Conservation (phyloP, 208 protist species). For the Leishmania amazonensis region DNA sequence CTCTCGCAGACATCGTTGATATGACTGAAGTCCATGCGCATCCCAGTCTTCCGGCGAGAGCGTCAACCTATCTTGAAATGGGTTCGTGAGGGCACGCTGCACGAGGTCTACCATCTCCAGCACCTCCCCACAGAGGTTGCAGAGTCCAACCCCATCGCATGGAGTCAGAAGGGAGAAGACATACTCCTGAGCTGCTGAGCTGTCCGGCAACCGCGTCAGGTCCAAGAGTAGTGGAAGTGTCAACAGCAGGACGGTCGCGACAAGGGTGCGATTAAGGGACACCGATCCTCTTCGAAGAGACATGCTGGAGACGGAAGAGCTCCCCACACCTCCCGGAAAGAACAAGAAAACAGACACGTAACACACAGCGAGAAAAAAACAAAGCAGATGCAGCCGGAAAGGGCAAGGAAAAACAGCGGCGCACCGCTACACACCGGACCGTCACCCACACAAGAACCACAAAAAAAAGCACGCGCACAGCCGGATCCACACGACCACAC, state of each 20-base stretch:
- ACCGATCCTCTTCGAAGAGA: neutral
- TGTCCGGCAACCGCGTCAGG: constrained; percentile 18
- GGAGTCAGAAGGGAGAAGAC: constrained; percentile 22
- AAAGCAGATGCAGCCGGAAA: neutral
- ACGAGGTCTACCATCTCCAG: constrained; percentile 37
- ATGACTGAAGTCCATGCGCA: constrained; percentile 6
- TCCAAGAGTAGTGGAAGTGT: constrained; percentile 23
- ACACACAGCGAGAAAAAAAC: neutral
- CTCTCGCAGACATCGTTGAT: constrained; percentile 23
- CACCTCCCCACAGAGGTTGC: constrained; percentile 35
- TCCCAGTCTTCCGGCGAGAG: constrained; percentile 17
- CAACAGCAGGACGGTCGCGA: constrained; percentile 16
- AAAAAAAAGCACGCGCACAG: neutral
- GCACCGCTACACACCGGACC: neutral
- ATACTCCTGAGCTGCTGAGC: constrained; percentile 26
- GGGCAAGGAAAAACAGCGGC: neutral
- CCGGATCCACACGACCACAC: neutral
- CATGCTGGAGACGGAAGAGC: neutral
- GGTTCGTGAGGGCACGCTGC: constrained; percentile 11
- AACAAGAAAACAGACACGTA: neutral
- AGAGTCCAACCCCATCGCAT: constrained; percentile 18
- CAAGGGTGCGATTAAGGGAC: constrained; percentile 8
- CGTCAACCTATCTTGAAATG: constrained; percentile 24
- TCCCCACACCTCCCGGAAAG: neutral
- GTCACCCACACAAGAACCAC: neutral